Evolutionary conservation across 805 yeast genomes (phyloP), one percentile per base, ranked within the genome.

Genomic region (Ogataea nakhonphanomensis): DNA sequence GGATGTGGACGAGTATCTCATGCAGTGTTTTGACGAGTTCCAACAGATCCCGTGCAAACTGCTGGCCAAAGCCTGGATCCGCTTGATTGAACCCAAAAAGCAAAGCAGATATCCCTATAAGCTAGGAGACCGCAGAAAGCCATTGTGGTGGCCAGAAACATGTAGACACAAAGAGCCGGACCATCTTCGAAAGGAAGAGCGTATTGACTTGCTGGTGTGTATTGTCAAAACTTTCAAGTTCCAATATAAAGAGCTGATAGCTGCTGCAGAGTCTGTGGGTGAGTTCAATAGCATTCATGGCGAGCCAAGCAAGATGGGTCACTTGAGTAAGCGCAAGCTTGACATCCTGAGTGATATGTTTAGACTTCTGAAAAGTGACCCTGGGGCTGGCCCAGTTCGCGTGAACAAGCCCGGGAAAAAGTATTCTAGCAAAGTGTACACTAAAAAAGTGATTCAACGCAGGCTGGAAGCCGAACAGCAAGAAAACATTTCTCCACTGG

Each of bases 111-210:
- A 63, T 49, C 91, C 91, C 3, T 84, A 84, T 55, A 81, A 76
- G 39, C 53, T 55, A 8, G 78, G 77, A 2, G 71, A 73, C 10
- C 34, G 20, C 0, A 50, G 73, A 9, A 74, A 66, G 46, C 93
- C 91, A 0, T 51, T 54, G 5, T 83, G 90, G 90, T 84, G 93
- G 93, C 90, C 90, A 0, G 26, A 30, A 0, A 41, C 47, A 9
- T 74, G 80, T 1, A 64, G 75, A 26, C 91, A 84, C 59, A 68
- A 66, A 31, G 90, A 84, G 53, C 91, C 91, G 0, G 91, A 83
- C 55, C 91, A 84, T 60, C 62, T 84, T 42, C 70, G 66, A 43
- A 83, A 79, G 54, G 62, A 61, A 1, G 82, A 79, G 50, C 63
- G 93, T 39, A 51, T 81, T 13, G 54, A 52, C 4, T 59, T 84